Conservation (phyloP, 495 filamentous ascomycete species). For the Penicillium subrubescens region DNA sequence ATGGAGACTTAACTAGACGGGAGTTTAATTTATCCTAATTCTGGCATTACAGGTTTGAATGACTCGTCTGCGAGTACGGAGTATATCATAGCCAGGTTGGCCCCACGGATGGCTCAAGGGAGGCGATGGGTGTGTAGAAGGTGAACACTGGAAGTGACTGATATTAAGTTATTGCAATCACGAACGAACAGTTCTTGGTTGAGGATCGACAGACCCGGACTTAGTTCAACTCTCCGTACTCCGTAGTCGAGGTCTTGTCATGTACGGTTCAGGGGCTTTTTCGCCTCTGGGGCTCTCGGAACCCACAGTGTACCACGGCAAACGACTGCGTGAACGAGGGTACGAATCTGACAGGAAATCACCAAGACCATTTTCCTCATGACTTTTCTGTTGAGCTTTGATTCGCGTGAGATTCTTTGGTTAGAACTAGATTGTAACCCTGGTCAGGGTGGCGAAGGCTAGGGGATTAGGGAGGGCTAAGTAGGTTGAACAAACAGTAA, state of each 20-base stretch:
- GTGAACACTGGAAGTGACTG: too few species aligned
- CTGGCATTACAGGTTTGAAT: too few species aligned
- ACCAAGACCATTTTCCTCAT: too few species aligned
- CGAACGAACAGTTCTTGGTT: neutral
- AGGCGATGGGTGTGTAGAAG: too few species aligned
- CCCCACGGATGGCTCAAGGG: conserved; percentile 6
- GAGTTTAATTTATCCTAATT: neutral
- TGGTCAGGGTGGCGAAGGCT: too few species aligned
- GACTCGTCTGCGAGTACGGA: neutral
- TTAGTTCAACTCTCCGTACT: neutral
- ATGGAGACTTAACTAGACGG: conserved; percentile 20
- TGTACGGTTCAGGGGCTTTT: neutral
- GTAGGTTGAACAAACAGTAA: neutral
- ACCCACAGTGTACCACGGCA: neutral
- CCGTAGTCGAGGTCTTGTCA: neutral
- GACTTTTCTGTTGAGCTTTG: too few species aligned
- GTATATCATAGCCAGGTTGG: conserved; percentile 12
- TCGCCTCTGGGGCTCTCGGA: neutral
- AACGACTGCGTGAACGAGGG: neutral
- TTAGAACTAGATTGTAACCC: too few species aligned
- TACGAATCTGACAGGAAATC: too few species aligned
- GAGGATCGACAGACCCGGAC: neutral
- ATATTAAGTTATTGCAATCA: too few species aligned
- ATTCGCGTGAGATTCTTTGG: too few species aligned
- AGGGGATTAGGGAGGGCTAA: neutral